These are phyloP conservation scores for Lichtheimia corymbifera DNA, from an alignment of 371 early-diverging fungal species.

Conservation along the genomic window DNA sequence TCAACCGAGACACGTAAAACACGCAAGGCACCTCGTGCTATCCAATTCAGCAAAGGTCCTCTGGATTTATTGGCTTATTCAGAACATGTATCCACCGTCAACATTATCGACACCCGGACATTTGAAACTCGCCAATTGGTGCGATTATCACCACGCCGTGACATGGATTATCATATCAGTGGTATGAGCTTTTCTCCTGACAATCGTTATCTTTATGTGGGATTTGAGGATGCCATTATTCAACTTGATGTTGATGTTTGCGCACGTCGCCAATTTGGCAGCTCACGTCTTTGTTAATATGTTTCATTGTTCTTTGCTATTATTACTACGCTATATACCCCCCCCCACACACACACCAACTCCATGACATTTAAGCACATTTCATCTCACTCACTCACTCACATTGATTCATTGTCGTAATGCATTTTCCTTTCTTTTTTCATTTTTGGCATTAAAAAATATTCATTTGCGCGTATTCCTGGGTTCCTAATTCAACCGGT, in stretches of 20 bases:
- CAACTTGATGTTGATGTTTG: constrained; percentile 24
- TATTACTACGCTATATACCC: constrained; percentile 11
- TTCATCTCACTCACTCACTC: too few species aligned
- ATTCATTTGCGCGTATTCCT: too few species aligned
- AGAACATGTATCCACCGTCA: constrained; percentile 73
- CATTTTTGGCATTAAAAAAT: neutral
- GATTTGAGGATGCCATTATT: constrained; percentile 21
- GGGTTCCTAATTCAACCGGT: too few species aligned
- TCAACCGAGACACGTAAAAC: constrained; percentile 42
- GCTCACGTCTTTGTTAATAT: constrained; percentile 41
- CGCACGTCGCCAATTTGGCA: constrained; percentile 23
- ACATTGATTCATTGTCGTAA: constrained; percentile 1
- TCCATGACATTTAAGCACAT: neutral
- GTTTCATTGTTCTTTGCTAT: constrained; percentile 37
- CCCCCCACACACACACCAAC: neutral
- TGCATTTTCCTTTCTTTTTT: neutral
- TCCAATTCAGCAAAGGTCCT: constrained; percentile 27
- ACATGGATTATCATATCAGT: constrained; percentile 31
- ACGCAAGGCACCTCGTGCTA: constrained; percentile 20
- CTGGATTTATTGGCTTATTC: constrained; percentile 23
- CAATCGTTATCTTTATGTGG: constrained; percentile 26
- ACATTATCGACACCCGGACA: constrained; percentile 81
- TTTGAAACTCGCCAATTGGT: constrained; percentile 68
- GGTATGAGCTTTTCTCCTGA: constrained; percentile 36
- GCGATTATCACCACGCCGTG: constrained; percentile 40